These are phyloP conservation scores for Tulasnella sp. DNA, from an alignment of 768 basidiomycete species.

Conservation along the genomic window DNA sequence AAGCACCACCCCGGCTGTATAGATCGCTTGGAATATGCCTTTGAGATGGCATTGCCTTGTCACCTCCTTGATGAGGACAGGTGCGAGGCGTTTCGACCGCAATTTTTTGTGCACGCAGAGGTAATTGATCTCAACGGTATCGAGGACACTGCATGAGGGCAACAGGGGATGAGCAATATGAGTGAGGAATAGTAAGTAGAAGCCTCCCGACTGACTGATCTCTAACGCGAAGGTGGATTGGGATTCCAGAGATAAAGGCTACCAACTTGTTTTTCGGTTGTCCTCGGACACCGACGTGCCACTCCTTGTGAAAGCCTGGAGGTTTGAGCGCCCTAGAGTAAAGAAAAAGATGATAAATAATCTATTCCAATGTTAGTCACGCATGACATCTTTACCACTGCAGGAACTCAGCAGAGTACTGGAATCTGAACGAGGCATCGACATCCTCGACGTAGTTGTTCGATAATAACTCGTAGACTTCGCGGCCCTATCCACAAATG, in stretches of 20 bases:
- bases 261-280: slow-evolving; percentile 85
- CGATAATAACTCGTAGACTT: slow-evolving; percentile 85
- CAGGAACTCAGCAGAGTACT: slow-evolving; percentile 90
- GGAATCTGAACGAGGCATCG: slow-evolving; percentile 91
- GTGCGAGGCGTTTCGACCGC: slow-evolving; percentile 86
- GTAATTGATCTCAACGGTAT: slow-evolving; percentile 88
- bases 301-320: slow-evolving; percentile 85
- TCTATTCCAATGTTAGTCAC: neutral
- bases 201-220: slow-evolving; percentile 49
- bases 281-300: slow-evolving; percentile 94
- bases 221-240: slow-evolving; percentile 76
- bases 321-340: slow-evolving; percentile 79
- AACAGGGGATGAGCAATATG: neutral
- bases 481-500: slow-evolving; percentile 26
- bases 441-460: slow-evolving; percentile 95
- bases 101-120: slow-evolving; percentile 97
- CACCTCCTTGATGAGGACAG: slow-evolving; percentile 94
- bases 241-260: slow-evolving; percentile 92
- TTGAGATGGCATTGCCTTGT: slow-evolving; percentile 84
- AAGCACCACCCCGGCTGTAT: slow-evolving; percentile 86
- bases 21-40: slow-evolving; percentile 93
- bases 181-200: too few species aligned
- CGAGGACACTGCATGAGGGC: slow-evolving; percentile 42
- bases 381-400: slow-evolving; percentile 48
- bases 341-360: neutral